Conservation (phyloP, 768 basidiomycete genomes). For the Russula sp. region DNA sequence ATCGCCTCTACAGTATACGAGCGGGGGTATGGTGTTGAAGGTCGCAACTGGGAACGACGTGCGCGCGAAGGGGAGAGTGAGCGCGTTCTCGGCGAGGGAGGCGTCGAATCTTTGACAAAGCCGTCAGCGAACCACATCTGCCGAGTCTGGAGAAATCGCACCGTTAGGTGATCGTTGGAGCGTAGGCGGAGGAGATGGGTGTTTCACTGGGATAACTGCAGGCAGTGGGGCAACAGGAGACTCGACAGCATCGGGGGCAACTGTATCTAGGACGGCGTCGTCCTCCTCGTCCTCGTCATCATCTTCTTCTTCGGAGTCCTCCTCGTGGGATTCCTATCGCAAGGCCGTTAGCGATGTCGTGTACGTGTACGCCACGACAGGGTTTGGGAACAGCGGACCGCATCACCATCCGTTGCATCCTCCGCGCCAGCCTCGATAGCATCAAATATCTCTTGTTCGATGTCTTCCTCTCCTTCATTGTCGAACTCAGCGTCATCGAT, state of each 20-base stretch:
- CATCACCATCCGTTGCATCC: slow-evolving; percentile 63
- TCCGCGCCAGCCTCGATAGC: slow-evolving; percentile 45
- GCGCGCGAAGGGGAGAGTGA: slow-evolving; percentile 43
- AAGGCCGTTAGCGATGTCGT: not conserved
- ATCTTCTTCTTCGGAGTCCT: slow-evolving; percentile 30
- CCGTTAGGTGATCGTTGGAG: slow-evolving; percentile 19
- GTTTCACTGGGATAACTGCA: slow-evolving; percentile 27
- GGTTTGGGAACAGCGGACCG: slow-evolving; percentile 38
- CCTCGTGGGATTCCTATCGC: slow-evolving; percentile 21
- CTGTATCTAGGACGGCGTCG: slow-evolving; percentile 42
- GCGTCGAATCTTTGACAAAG: slow-evolving; percentile 27
- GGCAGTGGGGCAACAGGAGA: slow-evolving; percentile 33
- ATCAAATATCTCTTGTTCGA: slow-evolving; percentile 40
- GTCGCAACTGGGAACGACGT: slow-evolving; percentile 41
- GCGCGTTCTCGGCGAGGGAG: slow-evolving; percentile 35
- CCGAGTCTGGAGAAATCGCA: not conserved
- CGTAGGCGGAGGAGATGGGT: slow-evolving; percentile 23
- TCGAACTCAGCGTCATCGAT: slow-evolving; percentile 40
- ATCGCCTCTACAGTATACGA: slow-evolving; percentile 86
- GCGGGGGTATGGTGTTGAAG: slow-evolving; percentile 35
- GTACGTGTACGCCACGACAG: not conserved
- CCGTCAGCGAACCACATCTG: not conserved
- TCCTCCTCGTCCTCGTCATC: slow-evolving; percentile 40
- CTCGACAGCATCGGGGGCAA: slow-evolving; percentile 20
- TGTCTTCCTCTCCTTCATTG: slow-evolving; percentile 19